Evolutionary conservation across 805 yeast genomes (phyloP).

Genomic region (Blastobotrys muscicola): DNA sequence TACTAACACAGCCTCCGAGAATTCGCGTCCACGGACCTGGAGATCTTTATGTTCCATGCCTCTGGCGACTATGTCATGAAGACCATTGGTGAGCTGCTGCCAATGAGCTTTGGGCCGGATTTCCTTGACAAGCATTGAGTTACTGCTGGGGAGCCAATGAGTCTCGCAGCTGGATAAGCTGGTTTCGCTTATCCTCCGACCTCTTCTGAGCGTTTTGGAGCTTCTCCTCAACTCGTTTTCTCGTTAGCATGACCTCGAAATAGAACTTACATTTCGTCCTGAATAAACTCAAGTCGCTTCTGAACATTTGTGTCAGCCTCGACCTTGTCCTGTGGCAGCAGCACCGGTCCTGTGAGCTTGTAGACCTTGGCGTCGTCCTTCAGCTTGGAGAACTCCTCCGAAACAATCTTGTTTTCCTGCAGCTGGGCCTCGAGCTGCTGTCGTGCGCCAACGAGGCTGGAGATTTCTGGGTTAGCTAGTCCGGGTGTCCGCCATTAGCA

Average conservation of each 20-base stretch:
- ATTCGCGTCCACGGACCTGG: conserved; percentile 45
- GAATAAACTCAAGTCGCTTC: conserved; percentile 83
- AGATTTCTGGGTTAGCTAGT: conserved; percentile 19
- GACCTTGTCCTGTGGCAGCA: conserved; percentile 74
- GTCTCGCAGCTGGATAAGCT: conserved; percentile 8
- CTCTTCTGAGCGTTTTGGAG: conserved; percentile 46
- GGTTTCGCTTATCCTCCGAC: conserved; percentile 51
- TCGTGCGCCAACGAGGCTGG: conserved; percentile 56
- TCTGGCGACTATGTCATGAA: conserved; percentile 30
- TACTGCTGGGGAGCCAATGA: conserved; percentile 3
- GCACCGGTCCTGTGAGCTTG: conserved; percentile 85
- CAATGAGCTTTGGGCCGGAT: conserved; percentile 82
- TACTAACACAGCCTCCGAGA: conserved; percentile 47
- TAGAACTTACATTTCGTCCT: conserved; percentile 50
- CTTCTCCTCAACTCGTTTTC: conserved; percentile 58
- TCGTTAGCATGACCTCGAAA: conserved; percentile 4
- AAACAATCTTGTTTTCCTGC: conserved; percentile 87
- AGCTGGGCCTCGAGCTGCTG: conserved; percentile 86
- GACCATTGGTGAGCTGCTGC: conserved; percentile 57
- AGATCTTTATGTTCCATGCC: conserved; percentile 59
- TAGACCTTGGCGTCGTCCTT: conserved; percentile 67
- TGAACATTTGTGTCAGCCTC: conserved; percentile 81
- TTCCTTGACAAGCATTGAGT: conserved; percentile 29
- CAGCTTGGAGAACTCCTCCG: conserved; percentile 55
- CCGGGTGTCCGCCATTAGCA: conserved; percentile 7